Conservation (phyloP, 1,139 yeast species). For the Suhomyces yuchorum region DNA sequence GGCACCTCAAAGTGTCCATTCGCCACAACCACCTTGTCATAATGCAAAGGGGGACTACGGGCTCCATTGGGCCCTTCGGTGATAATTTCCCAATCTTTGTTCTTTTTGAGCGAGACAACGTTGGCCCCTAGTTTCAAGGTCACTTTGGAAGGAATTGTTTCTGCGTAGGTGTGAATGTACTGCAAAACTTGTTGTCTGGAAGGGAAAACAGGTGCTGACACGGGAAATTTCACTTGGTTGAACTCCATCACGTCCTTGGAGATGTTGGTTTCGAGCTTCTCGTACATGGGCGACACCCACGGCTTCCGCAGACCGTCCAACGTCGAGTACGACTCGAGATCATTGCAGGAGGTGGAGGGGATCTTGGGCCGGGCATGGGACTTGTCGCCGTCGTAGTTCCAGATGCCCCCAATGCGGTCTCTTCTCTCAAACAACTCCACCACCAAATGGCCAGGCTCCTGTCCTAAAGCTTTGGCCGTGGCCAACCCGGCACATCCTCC, state of each 20-base stretch:
- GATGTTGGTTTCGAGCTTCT: constrained; percentile 51
- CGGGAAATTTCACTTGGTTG: constrained; percentile 37
- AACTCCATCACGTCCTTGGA: constrained; percentile 46
- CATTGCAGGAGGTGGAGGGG: constrained; percentile 20
- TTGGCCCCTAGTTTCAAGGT: constrained; percentile 2
- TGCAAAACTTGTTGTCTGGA: constrained; percentile 38
- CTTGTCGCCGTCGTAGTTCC: constrained; percentile 44
- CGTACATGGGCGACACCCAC: constrained; percentile 49
- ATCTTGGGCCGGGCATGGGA: constrained; percentile 24
- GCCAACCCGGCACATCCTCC: constrained; percentile 57
- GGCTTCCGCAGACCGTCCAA: neutral
- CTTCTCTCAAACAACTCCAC: constrained; percentile 50
- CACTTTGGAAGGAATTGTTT: constrained; percentile 30
- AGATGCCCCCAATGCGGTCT: constrained; percentile 48
- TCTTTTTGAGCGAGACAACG: constrained; percentile 9
- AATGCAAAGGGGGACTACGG: constrained; percentile 16
- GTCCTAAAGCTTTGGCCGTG: constrained; percentile 47
- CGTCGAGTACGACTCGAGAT: neutral
- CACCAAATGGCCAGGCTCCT: constrained; percentile 37
- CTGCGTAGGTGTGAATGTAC: constrained; percentile 36
- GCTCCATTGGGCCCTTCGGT: constrained; percentile 11
- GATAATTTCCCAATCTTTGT: constrained; percentile 22
- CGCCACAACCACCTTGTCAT: constrained; percentile 50
- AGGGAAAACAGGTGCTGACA: constrained; percentile 35
- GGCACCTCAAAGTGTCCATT: constrained; percentile 54